These are phyloP conservation scores for Pythium guiyangense DNA, from an alignment of 352 stramenopile species.

Conservation along the genomic window DNA sequence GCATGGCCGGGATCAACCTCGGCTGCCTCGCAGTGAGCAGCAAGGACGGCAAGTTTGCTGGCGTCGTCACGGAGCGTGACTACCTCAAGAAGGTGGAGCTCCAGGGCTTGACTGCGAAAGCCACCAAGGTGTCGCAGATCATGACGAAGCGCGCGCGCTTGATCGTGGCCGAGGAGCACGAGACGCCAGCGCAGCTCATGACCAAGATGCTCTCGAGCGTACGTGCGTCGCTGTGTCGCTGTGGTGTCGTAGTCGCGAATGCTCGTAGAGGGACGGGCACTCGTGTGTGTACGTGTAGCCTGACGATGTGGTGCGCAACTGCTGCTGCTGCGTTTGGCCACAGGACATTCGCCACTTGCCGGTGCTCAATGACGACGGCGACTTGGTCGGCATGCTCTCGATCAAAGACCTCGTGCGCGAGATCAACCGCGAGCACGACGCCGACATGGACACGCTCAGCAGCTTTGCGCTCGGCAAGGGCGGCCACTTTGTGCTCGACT, in stretches of 20 bases:
- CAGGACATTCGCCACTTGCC: conserved; percentile 93
- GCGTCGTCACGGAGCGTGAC: conserved; percentile 92
- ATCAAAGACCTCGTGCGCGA: conserved; percentile 93
- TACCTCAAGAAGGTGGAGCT: conserved; percentile 96
- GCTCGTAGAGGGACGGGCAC: neutral
- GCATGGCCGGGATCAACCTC: conserved; percentile 93
- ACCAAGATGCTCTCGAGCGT: conserved; percentile 94
- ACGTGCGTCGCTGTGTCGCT: conserved; percentile 13
- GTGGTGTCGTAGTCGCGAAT: too few species aligned
- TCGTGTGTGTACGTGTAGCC: neutral
- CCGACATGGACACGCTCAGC: conserved; percentile 77
- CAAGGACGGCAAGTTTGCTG: conserved; percentile 84
- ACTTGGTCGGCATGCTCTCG: conserved; percentile 92
- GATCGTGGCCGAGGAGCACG: conserved; percentile 79
- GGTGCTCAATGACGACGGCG: conserved; percentile 88
- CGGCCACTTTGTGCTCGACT: conserved; percentile 84
- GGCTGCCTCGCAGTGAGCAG: conserved; percentile 90
- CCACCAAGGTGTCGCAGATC: conserved; percentile 91
- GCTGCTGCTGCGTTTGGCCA: neutral
- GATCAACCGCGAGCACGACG: conserved; percentile 76
- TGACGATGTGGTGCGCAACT: neutral
- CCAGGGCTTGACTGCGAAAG: conserved; percentile 84
- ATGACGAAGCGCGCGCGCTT: conserved; percentile 91
- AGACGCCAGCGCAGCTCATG: conserved; percentile 91
- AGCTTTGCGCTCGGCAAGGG: conserved; percentile 71